Base-by-base conservation (phyloP, 331 rosid genomes). In the Arachis monticola region DNA sequence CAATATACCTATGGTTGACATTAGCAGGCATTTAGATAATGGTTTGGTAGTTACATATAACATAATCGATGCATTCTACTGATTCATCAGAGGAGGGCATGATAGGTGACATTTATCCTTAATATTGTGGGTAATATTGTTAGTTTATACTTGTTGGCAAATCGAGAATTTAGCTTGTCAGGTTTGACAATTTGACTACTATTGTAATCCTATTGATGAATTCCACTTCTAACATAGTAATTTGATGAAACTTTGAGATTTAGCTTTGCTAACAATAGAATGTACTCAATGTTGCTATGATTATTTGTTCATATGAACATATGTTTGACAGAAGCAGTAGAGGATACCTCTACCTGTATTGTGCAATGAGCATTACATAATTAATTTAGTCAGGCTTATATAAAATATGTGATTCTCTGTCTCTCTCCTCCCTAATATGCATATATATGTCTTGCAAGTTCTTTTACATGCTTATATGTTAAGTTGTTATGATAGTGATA, bases 1-100 rank as follows among this genome's bases (percentile, higher is more conserved):
- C 9, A 8, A 48, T 55, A 22, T 3, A 5, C 52, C 7, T 47
- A 4, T 48, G 10, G 60, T 69, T 53, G 57, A 46, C 38, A 70
- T 57, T 48, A 48, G 56, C 57, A 69, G 17, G 22, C 76, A 69
- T 74, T 66, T 51, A 52, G 76, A 44, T 61, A 60, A 67, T 45
- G 45, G 8, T 42, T 32, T 73, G 76, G 61, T 55, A 60, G 35
- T 22, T 22, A 22, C 27, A 22, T 22, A 22, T 22, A 22, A 22
- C 27, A 22, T 47, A 67, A 67, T 45, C 60, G 17, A 10, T 80
- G 10, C 40, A 30, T 55, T 51, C 30, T 22, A 22, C 27, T 22
- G 27, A 22, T 22, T 22, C 27, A 22, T 22, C 1, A 22, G 27
- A 22, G 27, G 27, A 22, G 27, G 27, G 27, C 8, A 58, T 67